Evolutionary conservation across 1,284 basidiomycete species (phyloP), one percentile per base, ranked within the genome.

Genomic region (Apiotrichum laibachii): DNA sequence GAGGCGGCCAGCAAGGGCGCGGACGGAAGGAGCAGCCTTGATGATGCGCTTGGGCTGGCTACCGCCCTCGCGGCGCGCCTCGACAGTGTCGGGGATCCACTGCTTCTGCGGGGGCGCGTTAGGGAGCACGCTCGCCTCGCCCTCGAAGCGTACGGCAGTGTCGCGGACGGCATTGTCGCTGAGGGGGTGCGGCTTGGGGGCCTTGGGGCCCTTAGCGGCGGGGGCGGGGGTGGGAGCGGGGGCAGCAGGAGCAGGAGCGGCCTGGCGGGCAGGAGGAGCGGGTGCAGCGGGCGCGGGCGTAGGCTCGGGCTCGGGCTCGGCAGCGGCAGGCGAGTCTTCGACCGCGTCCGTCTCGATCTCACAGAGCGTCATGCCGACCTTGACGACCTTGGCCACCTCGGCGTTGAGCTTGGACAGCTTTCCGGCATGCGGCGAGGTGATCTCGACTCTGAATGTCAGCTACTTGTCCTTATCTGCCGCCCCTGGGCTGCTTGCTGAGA

Each of bases 361-460:
- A 76, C 92, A 96, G 1, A 97, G 80, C 8, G 86, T 85, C 49
- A 84, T 80, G 26, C 93, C 92, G 18, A 96, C 93, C 72, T 90
- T 92, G 40, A 90, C 88, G 15, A 93, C 84, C 67, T 91, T 85
- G 19, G 93, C 93, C 64, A 88, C 89, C 63, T 86, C 81, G 26
- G 90, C 88, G 7, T 90, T 82, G 18, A 95, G 78, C 56, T 87
- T 81, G 59, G 82, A 85, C 48, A 96, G 81, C 35, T 84, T 81
- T 2, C 93, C 93, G 37, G 92, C 86, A 68, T 85, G 92, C 0
- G 92, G 91, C 58, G 87, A 89, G 0, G 93, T 96, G 60, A 96
- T 91, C 74, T 96, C 93, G 31, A 96, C 93, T 67, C 87, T 90
- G 3, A 15, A 7, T n/a, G 50, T 47, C 31, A 48, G 50, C 34